Percentiles rank a stretch among this genome's conserved stretches.
Conservation (phyloP, 2,329 filamentous ascomycete genomes). For the Macrophomina phaseolina region DNA sequence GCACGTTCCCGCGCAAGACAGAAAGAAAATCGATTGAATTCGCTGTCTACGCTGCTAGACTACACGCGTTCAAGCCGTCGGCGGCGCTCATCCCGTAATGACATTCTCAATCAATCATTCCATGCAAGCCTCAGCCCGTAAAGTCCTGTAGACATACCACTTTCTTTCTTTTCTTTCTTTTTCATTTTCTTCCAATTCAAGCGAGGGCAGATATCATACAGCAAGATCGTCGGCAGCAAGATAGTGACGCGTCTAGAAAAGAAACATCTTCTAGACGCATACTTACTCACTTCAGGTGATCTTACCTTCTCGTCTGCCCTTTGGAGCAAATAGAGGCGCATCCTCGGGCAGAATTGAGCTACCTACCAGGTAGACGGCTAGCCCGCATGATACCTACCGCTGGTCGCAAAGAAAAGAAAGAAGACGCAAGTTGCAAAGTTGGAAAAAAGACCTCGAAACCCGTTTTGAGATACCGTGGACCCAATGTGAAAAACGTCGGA, state of each 20-base stretch:
- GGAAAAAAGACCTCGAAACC: not conserved
- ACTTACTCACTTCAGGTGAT: conserved; percentile 16
- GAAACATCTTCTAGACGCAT: conserved; percentile 7
- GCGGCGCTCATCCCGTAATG: not conserved
- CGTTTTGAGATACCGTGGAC: not conserved
- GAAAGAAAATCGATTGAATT: too few relatives aligned
- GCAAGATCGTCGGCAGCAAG: conserved; percentile 21
- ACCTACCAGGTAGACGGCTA: conserved; percentile 21
- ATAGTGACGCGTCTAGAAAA: conserved; percentile 15
- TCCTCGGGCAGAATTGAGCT: not conserved
- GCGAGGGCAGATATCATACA: not conserved
- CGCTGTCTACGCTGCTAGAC: not conserved
- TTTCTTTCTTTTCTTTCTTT: too few relatives aligned
- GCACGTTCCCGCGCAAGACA: too few relatives aligned
- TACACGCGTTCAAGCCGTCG: not conserved
- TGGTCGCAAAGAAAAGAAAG: not conserved
- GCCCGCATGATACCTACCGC: conserved; percentile 19
- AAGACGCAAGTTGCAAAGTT: not conserved
- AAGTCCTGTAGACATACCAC: too few relatives aligned
- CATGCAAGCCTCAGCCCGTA: not conserved
- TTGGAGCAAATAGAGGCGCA: not conserved
- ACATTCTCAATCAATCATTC: too few relatives aligned
- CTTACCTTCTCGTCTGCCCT: conserved; percentile 15
- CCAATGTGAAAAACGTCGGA: not conserved
- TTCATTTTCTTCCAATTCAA: not conserved